Evolutionary conservation across 78 protist species (phyloP).

Genomic region (Tieghemostelium lacteum): DNA sequence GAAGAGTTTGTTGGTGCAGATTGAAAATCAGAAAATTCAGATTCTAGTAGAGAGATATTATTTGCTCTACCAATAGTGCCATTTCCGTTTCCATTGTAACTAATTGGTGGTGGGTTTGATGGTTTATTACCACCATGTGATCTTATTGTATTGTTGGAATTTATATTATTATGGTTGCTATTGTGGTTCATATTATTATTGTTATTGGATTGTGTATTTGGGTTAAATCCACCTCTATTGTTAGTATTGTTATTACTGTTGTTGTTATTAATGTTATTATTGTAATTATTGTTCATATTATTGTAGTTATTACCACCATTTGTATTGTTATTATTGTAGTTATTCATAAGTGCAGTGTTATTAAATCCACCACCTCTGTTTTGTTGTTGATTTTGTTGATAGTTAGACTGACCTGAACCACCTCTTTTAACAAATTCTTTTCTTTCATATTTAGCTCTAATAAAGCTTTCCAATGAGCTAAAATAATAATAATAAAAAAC

Average conservation of each 20-base stretch:
- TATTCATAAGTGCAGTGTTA: not conserved
- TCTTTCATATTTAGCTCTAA: slow-evolving; percentile 80
- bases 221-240: not conserved
- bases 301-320: not conserved
- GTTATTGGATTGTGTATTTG: not conserved
- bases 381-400: not conserved
- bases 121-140: slow-evolving; percentile 16
- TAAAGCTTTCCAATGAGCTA: slow-evolving; percentile 61
- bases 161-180: not conserved
- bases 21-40: not conserved
- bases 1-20: not conserved
- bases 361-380: not conserved
- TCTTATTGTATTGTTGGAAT: not conserved
- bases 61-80: not conserved
- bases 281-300: not conserved
- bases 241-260: slow-evolving; percentile 5
- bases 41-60: slow-evolving; percentile 24
- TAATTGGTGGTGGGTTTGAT: slow-evolving; percentile 3
- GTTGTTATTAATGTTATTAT: not conserved
- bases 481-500: not conserved
- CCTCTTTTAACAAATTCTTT: slow-evolving; percentile 45
- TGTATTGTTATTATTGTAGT: not conserved
- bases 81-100: not conserved
- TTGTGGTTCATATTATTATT: not conserved
- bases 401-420: not conserved